phyloP scores from a whole-genome alignment of 2,329 filamentous ascomycete genomes.

The Dichotomopilus funicola region DNA sequence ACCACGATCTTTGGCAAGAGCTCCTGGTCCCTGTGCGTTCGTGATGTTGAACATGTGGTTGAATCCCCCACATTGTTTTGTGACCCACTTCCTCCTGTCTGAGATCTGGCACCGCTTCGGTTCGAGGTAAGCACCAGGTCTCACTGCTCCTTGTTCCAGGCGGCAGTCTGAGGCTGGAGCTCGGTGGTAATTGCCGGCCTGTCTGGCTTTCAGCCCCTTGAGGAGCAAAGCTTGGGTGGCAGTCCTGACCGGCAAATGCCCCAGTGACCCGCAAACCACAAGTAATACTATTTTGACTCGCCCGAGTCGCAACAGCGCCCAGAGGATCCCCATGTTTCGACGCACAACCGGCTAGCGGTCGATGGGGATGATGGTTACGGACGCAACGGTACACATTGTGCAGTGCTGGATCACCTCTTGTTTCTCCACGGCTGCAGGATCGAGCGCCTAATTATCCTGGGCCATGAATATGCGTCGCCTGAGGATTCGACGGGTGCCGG shows the following conservation, averaged over 20 bases:
- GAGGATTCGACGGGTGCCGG: background rate
- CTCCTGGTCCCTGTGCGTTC: background rate
- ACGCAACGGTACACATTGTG: conserved; percentile 22
- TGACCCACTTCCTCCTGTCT: conserved; percentile 20
- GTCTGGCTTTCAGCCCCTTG: too few relatives aligned
- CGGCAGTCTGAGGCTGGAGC: too few relatives aligned
- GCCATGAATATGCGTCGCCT: too few relatives aligned
- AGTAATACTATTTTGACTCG: too few relatives aligned
- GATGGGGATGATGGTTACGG: conserved; percentile 17
- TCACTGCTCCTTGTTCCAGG: background rate
- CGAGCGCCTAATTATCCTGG: conserved; percentile 6
- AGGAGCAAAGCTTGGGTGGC: too few relatives aligned
- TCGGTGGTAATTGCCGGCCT: too few relatives aligned
- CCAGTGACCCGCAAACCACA: too few relatives aligned
- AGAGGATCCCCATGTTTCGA: background rate
- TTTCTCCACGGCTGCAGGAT: conserved; percentile 26
- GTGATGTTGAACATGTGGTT: background rate
- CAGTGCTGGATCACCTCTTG: conserved; percentile 7
- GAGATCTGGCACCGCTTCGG: conserved; percentile 21
- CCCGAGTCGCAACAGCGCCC: too few relatives aligned
- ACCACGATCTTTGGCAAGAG: background rate
- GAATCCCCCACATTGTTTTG: conserved; percentile 6
- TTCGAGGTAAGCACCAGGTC: conserved; percentile 7
- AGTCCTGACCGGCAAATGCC: too few relatives aligned
- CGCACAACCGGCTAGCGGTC: background rate